Evolutionary conservation across 768 basidiomycete species (phyloP).

Genomic region (Boletus reticuloceps): DNA sequence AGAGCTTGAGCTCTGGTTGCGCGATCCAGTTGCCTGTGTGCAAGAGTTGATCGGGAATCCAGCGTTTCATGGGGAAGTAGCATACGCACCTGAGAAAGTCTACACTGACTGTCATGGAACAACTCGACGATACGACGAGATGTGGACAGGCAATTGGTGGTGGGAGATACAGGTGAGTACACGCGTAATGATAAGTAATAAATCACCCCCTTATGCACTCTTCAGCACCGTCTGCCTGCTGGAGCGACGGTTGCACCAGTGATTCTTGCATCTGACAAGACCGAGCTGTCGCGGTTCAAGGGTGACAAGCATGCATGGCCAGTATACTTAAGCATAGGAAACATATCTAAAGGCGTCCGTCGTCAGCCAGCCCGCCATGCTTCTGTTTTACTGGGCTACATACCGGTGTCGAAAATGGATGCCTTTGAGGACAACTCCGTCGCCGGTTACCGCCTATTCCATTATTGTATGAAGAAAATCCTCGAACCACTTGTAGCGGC

Average conservation of each 20-base stretch:
- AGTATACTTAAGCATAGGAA: background rate
- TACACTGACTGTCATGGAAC: background rate
- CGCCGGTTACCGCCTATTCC: background rate
- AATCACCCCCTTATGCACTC: background rate
- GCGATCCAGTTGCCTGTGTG: background rate
- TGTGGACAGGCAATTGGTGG: background rate
- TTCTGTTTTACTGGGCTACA: background rate
- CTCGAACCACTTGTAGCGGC: background rate
- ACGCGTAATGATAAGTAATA: too few relatives aligned
- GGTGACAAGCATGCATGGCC: slow-evolving; percentile 2
- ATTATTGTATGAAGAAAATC: slow-evolving; percentile 1
- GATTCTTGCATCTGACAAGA: background rate
- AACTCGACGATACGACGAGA: background rate
- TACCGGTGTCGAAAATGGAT: background rate
- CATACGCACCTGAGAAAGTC: background rate
- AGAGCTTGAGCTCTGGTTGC: background rate
- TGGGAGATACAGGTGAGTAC: background rate
- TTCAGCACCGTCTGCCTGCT: background rate
- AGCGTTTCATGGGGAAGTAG: background rate
- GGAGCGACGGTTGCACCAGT: background rate
- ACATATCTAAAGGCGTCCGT: background rate
- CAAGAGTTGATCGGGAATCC: background rate
- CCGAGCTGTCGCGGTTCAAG: background rate
- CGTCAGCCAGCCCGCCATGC: background rate
- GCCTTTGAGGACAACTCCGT: background rate